Conservation (phyloP, 2,329 filamentous ascomycete genomes). For the Taxawa tesnikishii region DNA sequence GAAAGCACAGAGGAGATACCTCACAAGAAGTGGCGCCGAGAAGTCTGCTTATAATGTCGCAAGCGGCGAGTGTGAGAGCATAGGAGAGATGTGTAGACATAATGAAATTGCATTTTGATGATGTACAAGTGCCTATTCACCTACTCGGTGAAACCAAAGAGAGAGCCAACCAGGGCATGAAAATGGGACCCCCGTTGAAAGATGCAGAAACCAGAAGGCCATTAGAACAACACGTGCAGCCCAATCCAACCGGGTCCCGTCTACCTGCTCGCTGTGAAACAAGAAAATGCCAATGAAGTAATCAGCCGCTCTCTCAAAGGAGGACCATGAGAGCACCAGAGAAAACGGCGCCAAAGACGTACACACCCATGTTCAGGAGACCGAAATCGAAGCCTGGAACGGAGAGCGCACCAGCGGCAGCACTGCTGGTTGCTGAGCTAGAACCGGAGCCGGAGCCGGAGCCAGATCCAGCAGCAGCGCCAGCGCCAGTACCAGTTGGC, state of each 20-base stretch:
- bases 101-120: background rate
- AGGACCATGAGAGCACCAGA: constrained; percentile 44
- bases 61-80: too few species aligned
- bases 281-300: background rate
- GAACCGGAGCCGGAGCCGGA: constrained; percentile 13
- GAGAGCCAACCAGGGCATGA: too few species aligned
- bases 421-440: constrained; percentile 11
- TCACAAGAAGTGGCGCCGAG: too few species aligned
- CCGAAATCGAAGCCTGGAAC: constrained; percentile 33
- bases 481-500: constrained; percentile 28
- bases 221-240: too few species aligned
- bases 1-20: too few species aligned
- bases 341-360: constrained; percentile 36
- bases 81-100: too few species aligned
- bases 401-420: constrained; percentile 29
- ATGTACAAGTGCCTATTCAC: too few species aligned
- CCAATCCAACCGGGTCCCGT: background rate
- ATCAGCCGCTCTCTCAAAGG: too few species aligned
- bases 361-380: constrained; percentile 35
- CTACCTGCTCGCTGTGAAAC: background rate
- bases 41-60: too few species aligned
- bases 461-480: constrained; percentile 15
- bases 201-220: too few species aligned
- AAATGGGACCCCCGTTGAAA: too few species aligned
- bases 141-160: too few species aligned